Evolutionary conservation across 1,139 yeast genomes (phyloP), one percentile per base, ranked within the genome.

Genomic region (Debaryomyces fabryi): DNA sequence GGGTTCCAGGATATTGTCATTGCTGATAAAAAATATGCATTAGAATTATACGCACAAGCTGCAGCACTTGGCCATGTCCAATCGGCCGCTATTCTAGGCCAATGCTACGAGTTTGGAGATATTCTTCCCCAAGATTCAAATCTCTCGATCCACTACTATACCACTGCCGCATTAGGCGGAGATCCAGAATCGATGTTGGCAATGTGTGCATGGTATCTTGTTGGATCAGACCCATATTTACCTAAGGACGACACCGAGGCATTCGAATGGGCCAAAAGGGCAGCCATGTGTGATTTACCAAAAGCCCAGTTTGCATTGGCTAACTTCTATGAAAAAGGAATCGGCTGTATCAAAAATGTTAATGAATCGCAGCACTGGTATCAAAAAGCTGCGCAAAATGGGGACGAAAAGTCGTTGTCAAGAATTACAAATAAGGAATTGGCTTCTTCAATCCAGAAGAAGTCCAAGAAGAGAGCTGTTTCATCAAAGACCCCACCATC

Each of bases 131-230:
- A 85, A 56, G 96, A 93, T 64, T 78, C 93, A 0, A 88, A 89
- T 56, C 75, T 93, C 47, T 86, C 96, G 1, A 89, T 93, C 44
- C 97, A 93, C 65, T 93, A 92, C 64, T 93, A 90, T 65, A 91
- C 97, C 0, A 85, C 88, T 57, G 96, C 96, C 0, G 97, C 98
- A 0, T 68, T 86, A 41, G 86, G 87, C 2, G 97, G 97, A 5
- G 96, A 93, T 65, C 82, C 96, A 1, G 84, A 81, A 46, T 86
- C 96, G 13, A 93, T 92, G 96, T 75, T 92, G 59, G 92, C 96
- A 3, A 78, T 93, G 76, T 91, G 97, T 67, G 97, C 97, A 2
- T 93, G 98, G 98, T 93, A 91, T 65, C 76, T 92, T 65, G 87
- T 90, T 30, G 99, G 99, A 1, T 86, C 89, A 38, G 93, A 88